phyloP scores from a whole-genome alignment of 2,329 filamentous ascomycete genomes.

The Talaromyces sp. region DNA sequence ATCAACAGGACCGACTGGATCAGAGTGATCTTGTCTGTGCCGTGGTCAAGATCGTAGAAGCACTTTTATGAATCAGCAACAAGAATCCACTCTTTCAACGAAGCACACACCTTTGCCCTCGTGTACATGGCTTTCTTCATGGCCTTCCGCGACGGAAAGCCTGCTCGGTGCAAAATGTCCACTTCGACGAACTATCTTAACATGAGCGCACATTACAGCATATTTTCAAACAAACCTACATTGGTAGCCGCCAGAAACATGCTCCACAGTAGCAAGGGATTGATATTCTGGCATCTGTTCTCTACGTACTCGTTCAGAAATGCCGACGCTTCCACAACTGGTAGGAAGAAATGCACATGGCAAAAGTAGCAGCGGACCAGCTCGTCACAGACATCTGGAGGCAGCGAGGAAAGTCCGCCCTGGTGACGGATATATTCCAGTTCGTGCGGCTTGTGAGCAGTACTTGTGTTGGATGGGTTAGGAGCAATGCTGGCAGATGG shows the following conservation, averaged over 20 bases:
- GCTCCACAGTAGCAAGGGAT: background rate
- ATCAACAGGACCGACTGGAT: constrained; percentile 88
- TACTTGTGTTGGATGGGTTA: background rate
- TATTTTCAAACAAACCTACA: background rate
- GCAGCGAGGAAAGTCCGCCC: background rate
- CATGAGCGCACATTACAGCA: background rate
- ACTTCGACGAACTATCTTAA: constrained; percentile 71
- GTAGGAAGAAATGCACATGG: constrained; percentile 1
- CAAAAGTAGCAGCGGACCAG: background rate
- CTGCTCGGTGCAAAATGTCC: constrained; percentile 66
- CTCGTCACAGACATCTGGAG: background rate
- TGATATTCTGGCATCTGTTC: background rate
- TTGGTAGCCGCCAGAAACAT: constrained; percentile 3
- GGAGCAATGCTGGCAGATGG: background rate
- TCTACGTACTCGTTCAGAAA: background rate
- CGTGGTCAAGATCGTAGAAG: constrained; percentile 92
- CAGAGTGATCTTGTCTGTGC: constrained; percentile 77
- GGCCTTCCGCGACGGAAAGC: constrained; percentile 70
- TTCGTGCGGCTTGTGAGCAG: background rate
- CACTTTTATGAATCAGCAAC: constrained; percentile 43
- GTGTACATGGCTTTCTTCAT: constrained; percentile 85
- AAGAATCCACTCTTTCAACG: background rate
- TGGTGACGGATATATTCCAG: background rate
- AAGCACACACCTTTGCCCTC: constrained; percentile 65
- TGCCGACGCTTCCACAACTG: background rate